phyloP scores from a whole-genome alignment of 306 rosid species.

The Trifolium repens region DNA sequence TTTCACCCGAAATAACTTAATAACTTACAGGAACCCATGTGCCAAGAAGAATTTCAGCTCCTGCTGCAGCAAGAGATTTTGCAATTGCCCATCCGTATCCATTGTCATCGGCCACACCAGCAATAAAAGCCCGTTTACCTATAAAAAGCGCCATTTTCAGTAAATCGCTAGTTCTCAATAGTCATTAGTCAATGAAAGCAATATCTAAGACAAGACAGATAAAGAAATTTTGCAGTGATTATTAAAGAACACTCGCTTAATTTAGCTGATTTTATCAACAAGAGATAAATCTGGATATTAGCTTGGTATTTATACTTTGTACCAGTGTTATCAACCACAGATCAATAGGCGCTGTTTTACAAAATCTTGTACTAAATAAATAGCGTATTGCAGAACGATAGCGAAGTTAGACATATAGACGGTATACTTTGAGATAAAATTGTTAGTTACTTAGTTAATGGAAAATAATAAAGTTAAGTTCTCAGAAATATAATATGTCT shows the following conservation, averaged over 20 bases:
- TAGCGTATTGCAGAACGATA: too few species aligned
- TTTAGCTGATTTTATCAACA: constrained; percentile 19
- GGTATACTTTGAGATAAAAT: too few species aligned
- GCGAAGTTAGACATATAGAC: too few species aligned
- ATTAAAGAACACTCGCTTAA: constrained; percentile 6
- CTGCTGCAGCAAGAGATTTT: constrained; percentile 98
- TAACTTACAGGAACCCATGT: constrained; percentile 96
- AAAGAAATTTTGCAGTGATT: not conserved
- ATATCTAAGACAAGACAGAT: constrained; percentile 10
- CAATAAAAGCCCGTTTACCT: constrained; percentile 96
- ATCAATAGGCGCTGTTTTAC: too few species aligned
- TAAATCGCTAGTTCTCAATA: constrained; percentile 8
- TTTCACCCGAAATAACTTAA: constrained; percentile 18
- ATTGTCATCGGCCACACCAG: constrained; percentile 97
- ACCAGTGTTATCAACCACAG: not conserved
- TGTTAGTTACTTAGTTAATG: not conserved
- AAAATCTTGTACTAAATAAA: too few species aligned
- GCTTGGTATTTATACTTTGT: constrained; percentile 5
- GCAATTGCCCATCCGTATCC: constrained; percentile 99
- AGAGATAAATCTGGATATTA: not conserved
- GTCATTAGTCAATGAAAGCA: not conserved
- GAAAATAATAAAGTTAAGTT: not conserved
- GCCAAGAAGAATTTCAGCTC: constrained; percentile 98
- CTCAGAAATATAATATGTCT: not conserved
- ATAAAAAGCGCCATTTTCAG: constrained; percentile 33